Percentiles rank a stretch among this genome's conserved stretches.
Evolutionary conservation across 345 rosid genomes (phyloP).

Genomic region (Brassica napus): DNA sequence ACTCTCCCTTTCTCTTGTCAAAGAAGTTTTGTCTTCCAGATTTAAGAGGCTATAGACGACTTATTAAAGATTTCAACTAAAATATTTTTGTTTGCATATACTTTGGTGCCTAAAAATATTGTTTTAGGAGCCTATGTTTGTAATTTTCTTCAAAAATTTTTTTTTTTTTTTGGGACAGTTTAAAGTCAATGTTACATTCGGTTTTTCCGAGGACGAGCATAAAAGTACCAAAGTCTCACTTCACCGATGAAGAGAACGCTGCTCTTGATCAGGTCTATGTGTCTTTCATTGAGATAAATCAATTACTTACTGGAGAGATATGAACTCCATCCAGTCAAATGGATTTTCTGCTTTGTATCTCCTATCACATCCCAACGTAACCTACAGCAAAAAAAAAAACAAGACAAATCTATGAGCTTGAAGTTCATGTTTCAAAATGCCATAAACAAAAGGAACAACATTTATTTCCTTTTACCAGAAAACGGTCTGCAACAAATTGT

Average conservation of each 20-base stretch:
- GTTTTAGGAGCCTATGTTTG: too few species aligned
- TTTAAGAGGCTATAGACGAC: too few species aligned
- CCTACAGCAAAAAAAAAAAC: slow-evolving; percentile 42
- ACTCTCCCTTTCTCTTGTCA: slow-evolving; percentile 85
- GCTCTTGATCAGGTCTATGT: background rate
- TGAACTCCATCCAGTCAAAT: slow-evolving; percentile 97
- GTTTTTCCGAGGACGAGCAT: background rate
- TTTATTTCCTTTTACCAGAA: slow-evolving; percentile 50
- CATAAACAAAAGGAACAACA: background rate
- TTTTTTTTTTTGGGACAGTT: too few species aligned
- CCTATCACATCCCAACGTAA: slow-evolving; percentile 63
- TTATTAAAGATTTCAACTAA: too few species aligned
- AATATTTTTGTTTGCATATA: too few species aligned
- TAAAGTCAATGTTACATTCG: too few species aligned
- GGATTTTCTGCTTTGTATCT: slow-evolving; percentile 77
- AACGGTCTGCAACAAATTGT: slow-evolving; percentile 84
- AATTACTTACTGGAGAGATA: slow-evolving; percentile 81
- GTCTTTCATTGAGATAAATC: background rate
- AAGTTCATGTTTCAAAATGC: background rate
- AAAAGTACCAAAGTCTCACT: slow-evolving; percentile 19
- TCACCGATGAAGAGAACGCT: background rate
- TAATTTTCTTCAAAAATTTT: too few species aligned
- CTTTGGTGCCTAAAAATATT: too few species aligned
- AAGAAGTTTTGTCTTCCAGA: slow-evolving; percentile 70
- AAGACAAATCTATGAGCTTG: background rate